Evolutionary conservation across 257 asterid species (phyloP).

Genomic region (Perilla frutescens): DNA sequence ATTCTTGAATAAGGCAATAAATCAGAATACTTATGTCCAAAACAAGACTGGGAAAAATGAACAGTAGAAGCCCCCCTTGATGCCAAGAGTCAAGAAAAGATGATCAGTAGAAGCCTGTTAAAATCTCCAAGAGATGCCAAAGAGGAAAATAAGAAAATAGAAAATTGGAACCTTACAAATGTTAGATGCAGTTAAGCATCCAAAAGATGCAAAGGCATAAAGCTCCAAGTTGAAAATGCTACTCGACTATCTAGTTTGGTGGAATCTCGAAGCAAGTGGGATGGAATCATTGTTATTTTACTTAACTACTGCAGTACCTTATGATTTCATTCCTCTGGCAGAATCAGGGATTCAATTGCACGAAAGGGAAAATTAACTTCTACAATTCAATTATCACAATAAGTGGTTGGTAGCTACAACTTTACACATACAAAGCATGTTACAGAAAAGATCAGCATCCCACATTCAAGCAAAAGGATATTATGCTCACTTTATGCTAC

Average conservation of each 20-base stretch:
- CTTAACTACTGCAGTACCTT: background rate
- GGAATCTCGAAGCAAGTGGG: conserved; percentile 44
- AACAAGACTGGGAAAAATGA: conserved; percentile 10
- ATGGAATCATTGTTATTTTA: conserved; percentile 29
- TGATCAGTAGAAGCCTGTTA: background rate
- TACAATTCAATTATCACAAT: conserved; percentile 18
- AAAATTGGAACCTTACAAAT: conserved; percentile 11
- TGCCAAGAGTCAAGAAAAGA: background rate
- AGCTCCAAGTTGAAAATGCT: conserved; percentile 32
- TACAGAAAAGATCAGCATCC: conserved; percentile 39
- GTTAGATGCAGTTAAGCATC: conserved; percentile 24
- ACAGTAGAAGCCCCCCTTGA: conserved; percentile 16
- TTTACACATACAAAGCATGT: conserved; percentile 40
- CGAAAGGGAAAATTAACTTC: conserved; percentile 18
- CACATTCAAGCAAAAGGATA: conserved; percentile 35
- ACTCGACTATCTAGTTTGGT: conserved; percentile 16
- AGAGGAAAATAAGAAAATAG: conserved; percentile 17
- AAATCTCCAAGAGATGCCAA: conserved; percentile 17
- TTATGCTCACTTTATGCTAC: conserved; percentile 38
- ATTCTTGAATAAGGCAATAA: conserved; percentile 11
- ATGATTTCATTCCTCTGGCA: conserved; percentile 31
- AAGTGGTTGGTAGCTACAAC: conserved; percentile 34
- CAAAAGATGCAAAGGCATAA: conserved; percentile 22
- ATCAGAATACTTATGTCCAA: conserved; percentile 7
- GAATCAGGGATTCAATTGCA: conserved; percentile 35